phyloP scores from a whole-genome alignment of 345 rosid genomes.

The Nasturtium officinale region DNA sequence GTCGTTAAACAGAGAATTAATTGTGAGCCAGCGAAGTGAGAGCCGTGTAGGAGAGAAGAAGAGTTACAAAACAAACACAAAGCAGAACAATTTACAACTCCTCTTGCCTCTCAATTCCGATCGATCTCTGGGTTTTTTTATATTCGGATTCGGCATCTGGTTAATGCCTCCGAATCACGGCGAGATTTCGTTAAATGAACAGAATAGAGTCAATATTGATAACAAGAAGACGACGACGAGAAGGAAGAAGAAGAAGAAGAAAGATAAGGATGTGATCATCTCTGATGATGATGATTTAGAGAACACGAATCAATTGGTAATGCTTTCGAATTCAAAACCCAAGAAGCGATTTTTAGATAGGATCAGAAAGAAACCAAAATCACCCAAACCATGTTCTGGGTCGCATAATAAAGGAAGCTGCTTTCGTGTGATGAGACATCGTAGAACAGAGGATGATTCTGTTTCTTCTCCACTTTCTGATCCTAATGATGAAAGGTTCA shows the following conservation, averaged over 20 bases:
- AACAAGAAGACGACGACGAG: constrained; percentile 5
- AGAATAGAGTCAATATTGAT: constrained; percentile 29
- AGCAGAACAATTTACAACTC: not conserved
- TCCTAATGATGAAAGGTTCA: constrained; percentile 42
- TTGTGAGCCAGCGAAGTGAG: constrained; percentile 37
- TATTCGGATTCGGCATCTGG: constrained; percentile 22
- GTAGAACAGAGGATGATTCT: not conserved
- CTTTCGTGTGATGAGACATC: constrained; percentile 33
- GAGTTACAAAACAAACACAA: not conserved
- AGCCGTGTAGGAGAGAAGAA: constrained; percentile 16
- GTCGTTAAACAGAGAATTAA: constrained; percentile 27
- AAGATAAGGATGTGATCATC: not conserved
- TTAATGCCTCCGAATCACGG: constrained; percentile 43
- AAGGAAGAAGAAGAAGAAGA: constrained; percentile 18
- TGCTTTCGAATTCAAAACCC: constrained; percentile 25
- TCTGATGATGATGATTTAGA: not conserved
- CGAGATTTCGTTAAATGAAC: constrained; percentile 32
- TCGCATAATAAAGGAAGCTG: constrained; percentile 39
- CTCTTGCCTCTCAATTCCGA: not conserved
- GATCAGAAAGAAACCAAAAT: constrained; percentile 36
- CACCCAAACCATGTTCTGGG: constrained; percentile 31
- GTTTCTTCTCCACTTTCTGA: constrained; percentile 37
- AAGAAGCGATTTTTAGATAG: constrained; percentile 31
- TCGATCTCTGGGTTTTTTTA: not conserved
- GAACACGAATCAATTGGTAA: constrained; percentile 8